These are phyloP conservation scores for Passiflora organensis DNA, from an alignment of 345 rosid genomes.

Conservation along the genomic window DNA sequence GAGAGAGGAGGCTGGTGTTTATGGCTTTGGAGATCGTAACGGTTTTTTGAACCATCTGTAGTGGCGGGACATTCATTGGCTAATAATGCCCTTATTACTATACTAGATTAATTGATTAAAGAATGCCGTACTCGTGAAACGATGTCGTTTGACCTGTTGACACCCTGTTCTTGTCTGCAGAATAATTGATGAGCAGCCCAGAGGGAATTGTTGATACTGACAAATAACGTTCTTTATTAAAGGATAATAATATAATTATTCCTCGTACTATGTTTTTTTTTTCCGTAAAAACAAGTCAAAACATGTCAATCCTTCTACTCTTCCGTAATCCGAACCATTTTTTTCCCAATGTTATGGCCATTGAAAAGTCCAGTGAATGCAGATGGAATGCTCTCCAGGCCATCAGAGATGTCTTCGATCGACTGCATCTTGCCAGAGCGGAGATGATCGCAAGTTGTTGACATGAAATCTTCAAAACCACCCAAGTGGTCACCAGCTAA, in stretches of 20 bases:
- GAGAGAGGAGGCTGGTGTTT: slow-evolving; percentile 4
- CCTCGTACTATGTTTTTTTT: not conserved
- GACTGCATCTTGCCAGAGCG: slow-evolving; percentile 17
- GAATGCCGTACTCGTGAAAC: too few relatives aligned
- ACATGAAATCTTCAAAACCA: slow-evolving; percentile 29
- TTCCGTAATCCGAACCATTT: slow-evolving; percentile 27
- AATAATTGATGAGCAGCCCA: too few relatives aligned
- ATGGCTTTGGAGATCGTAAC: not conserved
- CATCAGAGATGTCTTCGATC: slow-evolving; percentile 45
- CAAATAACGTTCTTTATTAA: too few relatives aligned
- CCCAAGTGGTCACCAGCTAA: slow-evolving; percentile 30
- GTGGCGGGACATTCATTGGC: slow-evolving; percentile 4
- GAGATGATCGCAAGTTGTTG: slow-evolving; percentile 37
- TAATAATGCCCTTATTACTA: too few relatives aligned
- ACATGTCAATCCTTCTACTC: slow-evolving; percentile 4
- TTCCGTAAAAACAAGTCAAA: not conserved
- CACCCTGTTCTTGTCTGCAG: too few relatives aligned
- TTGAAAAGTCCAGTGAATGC: slow-evolving; percentile 38
- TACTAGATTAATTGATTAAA: too few relatives aligned
- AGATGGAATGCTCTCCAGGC: slow-evolving; percentile 43
- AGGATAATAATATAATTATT: too few relatives aligned
- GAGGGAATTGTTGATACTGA: too few relatives aligned
- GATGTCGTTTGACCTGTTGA: too few relatives aligned
- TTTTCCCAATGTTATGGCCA: slow-evolving; percentile 39
- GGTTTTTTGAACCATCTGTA: slow-evolving; percentile 20